Evolutionary conservation across 352 stramenopile species (phyloP), one percentile per base, ranked within the genome.

Genomic region (Achlya hypogyna): DNA sequence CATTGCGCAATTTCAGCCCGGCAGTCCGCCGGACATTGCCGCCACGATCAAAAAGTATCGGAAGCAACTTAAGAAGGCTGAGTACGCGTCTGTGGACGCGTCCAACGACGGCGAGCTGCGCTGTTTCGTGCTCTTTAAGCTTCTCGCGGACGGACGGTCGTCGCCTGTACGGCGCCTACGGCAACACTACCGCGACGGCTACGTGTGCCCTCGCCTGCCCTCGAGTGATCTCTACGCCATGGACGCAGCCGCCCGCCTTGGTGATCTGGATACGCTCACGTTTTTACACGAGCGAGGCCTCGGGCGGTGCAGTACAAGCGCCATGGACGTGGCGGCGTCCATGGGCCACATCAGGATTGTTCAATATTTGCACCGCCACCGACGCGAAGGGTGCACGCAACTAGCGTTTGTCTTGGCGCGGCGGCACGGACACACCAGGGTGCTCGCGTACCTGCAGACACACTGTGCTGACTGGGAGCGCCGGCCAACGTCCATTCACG

Each of bases 281-380:
- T 16, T 10, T 12, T 20, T 56, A 10, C 49, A 56, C 31, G 49
- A 10, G 31, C 49, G 49, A 10, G 25, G 25, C 31, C 25, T 56
- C 8, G 49, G 49, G 25, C 25, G 31, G 2, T 56, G 49, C 31
- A 56, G 12, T n/a, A 42, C 25, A 16, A 8, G 22, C 6, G 59
- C 59, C 23, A 66, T 66, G 59, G 59, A 66, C 35, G 25, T 27
- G 1, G 56, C 56, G 5, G 56, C 56, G 23, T 28, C 56, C 20
- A 53, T 20, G 18, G 56, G 56, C 5, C 38, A 64, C 29, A 9
- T 64, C 5, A 10, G 14, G 22, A 64, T 64, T 8, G 56, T 64
- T 14, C 8, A 4, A 9, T 64, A 27, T 22, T 27, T 64, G 3
- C 18, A 53, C 23, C 16, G 10, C 14, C 27, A 65, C 38, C 59